phyloP scores from a whole-genome alignment of 108 stramenopile genomes.

The Nannochloropsis gaditana region DNA sequence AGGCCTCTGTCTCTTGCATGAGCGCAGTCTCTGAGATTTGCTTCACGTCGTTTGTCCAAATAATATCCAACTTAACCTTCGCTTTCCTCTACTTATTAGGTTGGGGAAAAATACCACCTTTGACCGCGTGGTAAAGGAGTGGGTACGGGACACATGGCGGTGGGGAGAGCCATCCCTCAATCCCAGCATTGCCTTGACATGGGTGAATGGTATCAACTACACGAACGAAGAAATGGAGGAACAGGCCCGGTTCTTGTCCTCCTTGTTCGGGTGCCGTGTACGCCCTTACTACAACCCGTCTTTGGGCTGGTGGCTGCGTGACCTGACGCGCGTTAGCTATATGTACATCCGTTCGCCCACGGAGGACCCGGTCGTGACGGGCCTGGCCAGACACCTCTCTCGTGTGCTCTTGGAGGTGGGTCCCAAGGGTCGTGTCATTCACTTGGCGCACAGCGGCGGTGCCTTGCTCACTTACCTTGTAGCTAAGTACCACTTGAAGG shows the following conservation, averaged over 20 bases:
- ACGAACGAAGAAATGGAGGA: constrained; percentile 52
- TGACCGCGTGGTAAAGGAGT: background rate
- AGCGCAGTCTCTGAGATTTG: too few relatives aligned
- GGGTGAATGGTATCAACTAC: constrained; percentile 55
- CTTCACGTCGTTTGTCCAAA: too few relatives aligned
- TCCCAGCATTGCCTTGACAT: constrained; percentile 48
- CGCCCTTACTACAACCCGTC: constrained; percentile 56
- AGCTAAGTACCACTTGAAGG: constrained; percentile 52
- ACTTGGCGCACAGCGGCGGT: constrained; percentile 55
- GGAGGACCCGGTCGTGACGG: constrained; percentile 42
- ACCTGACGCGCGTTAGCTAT: constrained; percentile 45
- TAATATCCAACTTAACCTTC: too few relatives aligned
- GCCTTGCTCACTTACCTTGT: constrained; percentile 55
- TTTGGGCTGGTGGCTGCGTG: constrained; percentile 53
- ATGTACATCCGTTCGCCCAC: constrained; percentile 44
- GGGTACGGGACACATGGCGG: background rate
- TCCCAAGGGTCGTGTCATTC: constrained; percentile 45
- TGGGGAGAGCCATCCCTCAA: background rate
- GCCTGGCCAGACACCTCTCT: constrained; percentile 47
- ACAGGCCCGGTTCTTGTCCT: background rate
- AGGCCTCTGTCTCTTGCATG: too few relatives aligned
- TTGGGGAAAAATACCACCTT: background rate
- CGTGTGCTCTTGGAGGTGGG: constrained; percentile 42
- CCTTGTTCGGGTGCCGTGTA: constrained; percentile 31
- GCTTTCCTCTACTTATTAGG: background rate